Conservation (phyloP, 2,329 filamentous ascomycete genomes). For the Penicillium sp. region DNA sequence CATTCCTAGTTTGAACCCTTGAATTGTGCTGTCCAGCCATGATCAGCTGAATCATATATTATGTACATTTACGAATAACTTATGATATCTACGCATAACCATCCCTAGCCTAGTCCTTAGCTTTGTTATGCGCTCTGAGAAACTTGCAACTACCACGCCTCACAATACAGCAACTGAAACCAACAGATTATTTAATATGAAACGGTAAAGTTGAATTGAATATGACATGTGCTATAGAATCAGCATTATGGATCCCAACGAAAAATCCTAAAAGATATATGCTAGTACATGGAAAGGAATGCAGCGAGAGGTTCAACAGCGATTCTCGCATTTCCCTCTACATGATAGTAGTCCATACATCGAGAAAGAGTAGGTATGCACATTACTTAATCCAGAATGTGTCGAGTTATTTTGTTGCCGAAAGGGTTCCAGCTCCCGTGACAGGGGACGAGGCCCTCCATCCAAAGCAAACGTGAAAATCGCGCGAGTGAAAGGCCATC, state of each 20-base stretch:
- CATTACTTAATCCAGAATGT: neutral
- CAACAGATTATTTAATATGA: neutral
- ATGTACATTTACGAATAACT: conserved; percentile 21
- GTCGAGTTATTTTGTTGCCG: neutral
- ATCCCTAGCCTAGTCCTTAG: neutral
- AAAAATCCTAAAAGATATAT: neutral
- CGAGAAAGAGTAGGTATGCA: conserved; percentile 2
- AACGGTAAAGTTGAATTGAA: conserved; percentile 1
- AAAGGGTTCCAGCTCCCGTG: neutral
- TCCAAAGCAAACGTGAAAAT: neutral
- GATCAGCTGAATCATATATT: conserved; percentile 6
- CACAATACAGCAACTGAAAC: neutral
- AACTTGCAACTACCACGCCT: neutral
- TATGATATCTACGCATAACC: conserved; percentile 9
- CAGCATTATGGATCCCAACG: neutral
- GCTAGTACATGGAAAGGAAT: neutral
- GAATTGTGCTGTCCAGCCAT: too few relatives aligned
- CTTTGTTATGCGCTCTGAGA: neutral
- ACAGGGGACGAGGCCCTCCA: neutral
- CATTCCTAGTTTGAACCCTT: conserved; percentile 71
- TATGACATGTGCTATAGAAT: neutral
- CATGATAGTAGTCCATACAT: neutral
- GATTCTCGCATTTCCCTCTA: neutral
- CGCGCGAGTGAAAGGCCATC: neutral
- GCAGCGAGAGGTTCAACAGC: neutral